Evolutionary conservation across 257 asterid species (phyloP), one percentile per base, ranked within the genome.

Genomic region (Solanum stenotomum): DNA sequence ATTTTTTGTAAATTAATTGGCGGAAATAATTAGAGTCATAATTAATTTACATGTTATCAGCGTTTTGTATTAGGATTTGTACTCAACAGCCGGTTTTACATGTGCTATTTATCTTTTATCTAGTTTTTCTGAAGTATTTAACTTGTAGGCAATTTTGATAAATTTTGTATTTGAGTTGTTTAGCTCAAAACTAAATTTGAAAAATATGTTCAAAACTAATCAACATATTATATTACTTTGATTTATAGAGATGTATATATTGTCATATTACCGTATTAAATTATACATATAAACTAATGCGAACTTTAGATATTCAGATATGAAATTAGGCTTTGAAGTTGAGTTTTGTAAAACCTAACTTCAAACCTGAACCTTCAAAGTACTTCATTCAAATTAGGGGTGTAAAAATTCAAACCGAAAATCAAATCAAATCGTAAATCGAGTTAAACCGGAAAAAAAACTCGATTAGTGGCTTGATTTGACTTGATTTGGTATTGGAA

Each of bases 341-440:
- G 31, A 6, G 1, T 1, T 3, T 34, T 74, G 1, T 6, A 4
- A n/a, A 10, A 15, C 29, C 5, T 10, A 74, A 10, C 49, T 74
- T 75, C 10, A 75, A 0, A 22, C 15, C 2, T 34, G 16, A 18
- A 71, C 20, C 12, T 71, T 38, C 4, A 49, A 15, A 49, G 61
- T 0, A 49, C 61, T 49, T 5, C 23, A 16, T 46, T 46, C 20
- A 46, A 46, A 46, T 44, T 44, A 44, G 2, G 6, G 52, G 52
- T 4, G 52, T 44, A 44, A 0, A 44, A 44, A 44, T 0, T 0
- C 2, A 5, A 42, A 42, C 0, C 1, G 12, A 40, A 38, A 40
- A 40, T 2, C 1, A 3, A 40, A 40, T 0, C 4, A 44, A 44
- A 44, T 0, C 16, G 52, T 0, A 42, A 42, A 42, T 42, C 0